Percentiles rank a stretch among this genome's conserved stretches.
Evolutionary conservation across 345 rosid genomes (phyloP).

Genomic region (Carallia brachiata): DNA sequence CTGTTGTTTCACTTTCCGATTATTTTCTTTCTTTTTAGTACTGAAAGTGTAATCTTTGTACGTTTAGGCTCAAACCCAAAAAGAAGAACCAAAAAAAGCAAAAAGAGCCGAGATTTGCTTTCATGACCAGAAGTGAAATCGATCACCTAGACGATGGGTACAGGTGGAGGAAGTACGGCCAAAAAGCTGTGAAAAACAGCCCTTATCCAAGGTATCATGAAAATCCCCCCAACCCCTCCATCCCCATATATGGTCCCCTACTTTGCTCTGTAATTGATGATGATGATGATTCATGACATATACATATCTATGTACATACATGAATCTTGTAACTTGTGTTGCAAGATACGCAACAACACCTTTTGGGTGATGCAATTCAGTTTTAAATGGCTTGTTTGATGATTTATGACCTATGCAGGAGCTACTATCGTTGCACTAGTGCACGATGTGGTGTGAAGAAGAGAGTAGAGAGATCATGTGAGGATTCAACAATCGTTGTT

Average conservation of each 20-base stretch:
- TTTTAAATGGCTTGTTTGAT: background rate
- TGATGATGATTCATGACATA: background rate
- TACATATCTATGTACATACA: background rate
- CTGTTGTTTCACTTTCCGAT: background rate
- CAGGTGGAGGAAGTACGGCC: slow-evolving; percentile 99
- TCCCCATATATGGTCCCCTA: background rate
- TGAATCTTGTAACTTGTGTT: slow-evolving; percentile 9
- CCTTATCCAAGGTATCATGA: slow-evolving; percentile 80
- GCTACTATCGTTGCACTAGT: slow-evolving; percentile 97
- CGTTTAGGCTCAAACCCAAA: slow-evolving; percentile 73
- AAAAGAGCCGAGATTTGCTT: slow-evolving; percentile 88
- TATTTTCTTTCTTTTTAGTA: background rate
- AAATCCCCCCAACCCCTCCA: background rate
- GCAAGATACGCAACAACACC: slow-evolving; percentile 7
- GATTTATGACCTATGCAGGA: slow-evolving; percentile 43
- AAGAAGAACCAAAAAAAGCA: slow-evolving; percentile 82
- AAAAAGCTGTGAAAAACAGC: slow-evolving; percentile 97
- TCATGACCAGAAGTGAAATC: slow-evolving; percentile 93
- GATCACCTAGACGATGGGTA: slow-evolving; percentile 95
- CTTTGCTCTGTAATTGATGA: background rate
- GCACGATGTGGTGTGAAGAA: slow-evolving; percentile 96
- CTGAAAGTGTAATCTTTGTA: slow-evolving; percentile 12
- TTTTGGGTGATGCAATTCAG: background rate
- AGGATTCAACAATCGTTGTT: slow-evolving; percentile 72
- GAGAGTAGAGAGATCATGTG: slow-evolving; percentile 94